Base-by-base conservation (phyloP, 768 basidiomycete genomes). In the Tubosaeta sp. region DNA sequence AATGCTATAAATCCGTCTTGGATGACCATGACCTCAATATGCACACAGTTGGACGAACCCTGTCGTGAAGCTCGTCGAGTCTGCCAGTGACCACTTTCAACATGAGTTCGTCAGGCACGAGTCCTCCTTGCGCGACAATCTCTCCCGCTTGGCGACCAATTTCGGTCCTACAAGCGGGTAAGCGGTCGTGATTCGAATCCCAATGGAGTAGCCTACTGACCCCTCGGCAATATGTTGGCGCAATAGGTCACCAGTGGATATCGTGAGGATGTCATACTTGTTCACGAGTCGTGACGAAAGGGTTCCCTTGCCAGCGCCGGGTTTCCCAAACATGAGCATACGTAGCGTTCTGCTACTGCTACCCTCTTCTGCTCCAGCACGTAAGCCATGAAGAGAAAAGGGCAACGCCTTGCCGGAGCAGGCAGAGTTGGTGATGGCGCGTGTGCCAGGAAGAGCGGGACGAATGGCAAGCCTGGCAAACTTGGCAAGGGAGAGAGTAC, bases 181-280 rank as follows among this genome's bases (percentile, higher is more conserved):
- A 56, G 47, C 38, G 38, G 19, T 29, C 1, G 38, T 39, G n/a
- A 35, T 5, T 9, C 6, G 9, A 29, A 29, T 6, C 9, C 29
- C 10, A 9, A 43, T 16, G 31, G 33, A 33, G 29, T 8, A 7
- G 16, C 8, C 13, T 27, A 42, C 39, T 41, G 10, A 43, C 71
- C 74, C 72, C 58, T 88, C 82, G 13, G 79, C 75, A 53, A 97
- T 92, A 58, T 97, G 88, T 57, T 88, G 85, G 56, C 93, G 77
- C 59, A 97, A 72, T 35, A 95, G 73, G 66, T 97, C 93, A 9
- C 92, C 93, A 2, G 88, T 88, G 8, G 88, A 91, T 45, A 95
- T 70, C 8, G 84, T 79, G 39, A 85, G 59, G 48, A 95, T 81
- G 62, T 91, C 84, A 65, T 90, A 93, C 67, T 90, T 88, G 56